phyloP scores from a whole-genome alignment of 305 asterid species.

The Coffea humblotiana region DNA sequence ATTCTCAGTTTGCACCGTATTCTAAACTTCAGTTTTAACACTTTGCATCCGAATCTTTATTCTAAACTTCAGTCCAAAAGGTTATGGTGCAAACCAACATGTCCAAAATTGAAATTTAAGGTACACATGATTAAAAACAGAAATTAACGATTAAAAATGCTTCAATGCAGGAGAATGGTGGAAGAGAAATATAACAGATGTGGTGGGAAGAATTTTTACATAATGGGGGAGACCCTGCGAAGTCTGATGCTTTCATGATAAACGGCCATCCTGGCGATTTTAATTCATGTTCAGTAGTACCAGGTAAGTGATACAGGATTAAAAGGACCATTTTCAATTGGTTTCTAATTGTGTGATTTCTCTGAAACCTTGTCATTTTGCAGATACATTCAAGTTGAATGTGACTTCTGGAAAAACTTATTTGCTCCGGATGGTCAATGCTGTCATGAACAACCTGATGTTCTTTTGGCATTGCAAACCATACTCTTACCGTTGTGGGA shows the following conservation, averaged over 20 bases:
- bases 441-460: slow-evolving; percentile 25
- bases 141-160: not conserved
- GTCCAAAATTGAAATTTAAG: no score
- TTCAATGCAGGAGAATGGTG: slow-evolving; percentile 64
- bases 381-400: slow-evolving; percentile 24
- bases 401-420: slow-evolving; percentile 28
- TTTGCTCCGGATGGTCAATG: slow-evolving; percentile 19
- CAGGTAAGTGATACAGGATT: no score
- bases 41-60: no score
- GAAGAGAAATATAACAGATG: slow-evolving; percentile 49
- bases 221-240: slow-evolving; percentile 48
- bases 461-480: slow-evolving; percentile 25
- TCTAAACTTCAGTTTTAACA: no score
- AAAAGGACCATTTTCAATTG: no score
- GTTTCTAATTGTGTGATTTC: no score
- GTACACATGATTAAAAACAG: no score
- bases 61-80: no score
- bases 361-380: no score
- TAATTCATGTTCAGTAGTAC: slow-evolving; percentile 45
- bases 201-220: slow-evolving; percentile 34
- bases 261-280: slow-evolving; percentile 71
- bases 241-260: slow-evolving; percentile 62
- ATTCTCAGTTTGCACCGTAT: no score
- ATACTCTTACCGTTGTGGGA: slow-evolving; percentile 24
- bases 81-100: no score